These are phyloP conservation scores for Podaxis sp. DNA, from an alignment of 768 basidiomycete species.

Conservation along the genomic window DNA sequence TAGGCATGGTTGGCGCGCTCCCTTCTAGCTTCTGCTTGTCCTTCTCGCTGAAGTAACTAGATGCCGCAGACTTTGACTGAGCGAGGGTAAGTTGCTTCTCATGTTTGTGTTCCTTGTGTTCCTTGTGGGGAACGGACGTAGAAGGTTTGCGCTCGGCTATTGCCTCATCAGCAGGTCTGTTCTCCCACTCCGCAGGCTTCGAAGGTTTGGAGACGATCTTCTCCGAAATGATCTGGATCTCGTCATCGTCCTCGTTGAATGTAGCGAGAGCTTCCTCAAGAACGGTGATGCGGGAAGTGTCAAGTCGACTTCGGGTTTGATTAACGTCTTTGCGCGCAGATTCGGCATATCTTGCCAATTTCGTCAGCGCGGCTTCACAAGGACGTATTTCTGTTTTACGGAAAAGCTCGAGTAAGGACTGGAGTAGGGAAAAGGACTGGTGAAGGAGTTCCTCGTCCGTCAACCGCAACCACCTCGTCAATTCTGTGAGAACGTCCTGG, in stretches of 20 bases:
- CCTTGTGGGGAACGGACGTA: neutral
- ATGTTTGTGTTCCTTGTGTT: neutral
- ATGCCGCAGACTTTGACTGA: constrained; percentile 17
- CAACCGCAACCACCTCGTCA: constrained; percentile 85
- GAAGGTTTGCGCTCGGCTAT: constrained; percentile 12
- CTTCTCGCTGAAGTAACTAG: constrained; percentile 23
- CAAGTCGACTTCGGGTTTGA: constrained; percentile 50
- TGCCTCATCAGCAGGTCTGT: constrained; percentile 2
- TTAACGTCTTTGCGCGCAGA: constrained; percentile 52
- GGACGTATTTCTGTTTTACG: constrained; percentile 58
- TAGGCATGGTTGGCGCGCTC: constrained; percentile 3
- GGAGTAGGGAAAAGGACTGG: constrained; percentile 82
- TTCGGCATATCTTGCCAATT: constrained; percentile 64
- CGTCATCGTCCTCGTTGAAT: constrained; percentile 65
- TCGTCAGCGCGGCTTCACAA: constrained; percentile 51
- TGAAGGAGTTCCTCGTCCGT: constrained; percentile 91
- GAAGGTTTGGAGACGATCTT: neutral
- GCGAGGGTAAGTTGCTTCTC: constrained; percentile 1
- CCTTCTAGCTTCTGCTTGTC: constrained; percentile 20
- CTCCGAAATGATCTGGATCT: constrained; percentile 50
- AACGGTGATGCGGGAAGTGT: constrained; percentile 55
- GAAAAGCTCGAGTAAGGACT: constrained; percentile 77
- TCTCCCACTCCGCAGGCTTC: neutral
- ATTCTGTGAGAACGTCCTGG: constrained; percentile 74
- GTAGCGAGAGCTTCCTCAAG: constrained; percentile 65